Evolutionary conservation across 1,284 basidiomycete species (phyloP), one percentile per base, ranked within the genome.

Genomic region (Ustilago vetiveriae): DNA sequence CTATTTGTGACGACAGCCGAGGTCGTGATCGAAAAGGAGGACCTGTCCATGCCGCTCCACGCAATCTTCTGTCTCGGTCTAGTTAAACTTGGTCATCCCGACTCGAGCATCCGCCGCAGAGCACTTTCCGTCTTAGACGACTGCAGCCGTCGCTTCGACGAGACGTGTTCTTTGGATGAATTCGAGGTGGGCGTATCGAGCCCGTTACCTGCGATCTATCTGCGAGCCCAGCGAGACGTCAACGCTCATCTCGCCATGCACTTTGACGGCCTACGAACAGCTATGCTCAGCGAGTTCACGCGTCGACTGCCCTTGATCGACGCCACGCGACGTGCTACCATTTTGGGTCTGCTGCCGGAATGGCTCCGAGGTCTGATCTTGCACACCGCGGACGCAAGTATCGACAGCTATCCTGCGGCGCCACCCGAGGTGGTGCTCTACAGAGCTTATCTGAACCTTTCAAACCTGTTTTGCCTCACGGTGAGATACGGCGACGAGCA

Each of bases 401-500:
- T 56, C 27, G 57, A 60, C 17, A 43, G 47, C 39, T 65, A 42
- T 35, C 44, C 62, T 16, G 54, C 62, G 5, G 57, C 52, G 7
- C 63, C 63, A 21, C 57, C 40, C n/a, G 63, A 53, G 16, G 51
- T 65, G n/a, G 62, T 65, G 30, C 40, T 67, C 22, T 68, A 49
- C 57, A 74, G 21, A 44, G 68, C 19, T 83, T 66, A 53, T 24
- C 29, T 74, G 21, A 68, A 89, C 17, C 85, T 95, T n/a, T 90
- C 90, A 69, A 90, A 94, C 79, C 85, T 96, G 29, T 88, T 94
- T 72, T 88, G 90, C 39, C 85, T 97, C 52, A 93, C 91, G n/a
- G 84, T 90, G 43, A 88, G 89, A 49, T 93, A 90, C 78, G 87
- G 88, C 8, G 87, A 90, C 65, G 88, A 85, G 32, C 89, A 94